Evolutionary conservation across 148 eudicot species (phyloP).

Genomic region (Silene latifolia): DNA sequence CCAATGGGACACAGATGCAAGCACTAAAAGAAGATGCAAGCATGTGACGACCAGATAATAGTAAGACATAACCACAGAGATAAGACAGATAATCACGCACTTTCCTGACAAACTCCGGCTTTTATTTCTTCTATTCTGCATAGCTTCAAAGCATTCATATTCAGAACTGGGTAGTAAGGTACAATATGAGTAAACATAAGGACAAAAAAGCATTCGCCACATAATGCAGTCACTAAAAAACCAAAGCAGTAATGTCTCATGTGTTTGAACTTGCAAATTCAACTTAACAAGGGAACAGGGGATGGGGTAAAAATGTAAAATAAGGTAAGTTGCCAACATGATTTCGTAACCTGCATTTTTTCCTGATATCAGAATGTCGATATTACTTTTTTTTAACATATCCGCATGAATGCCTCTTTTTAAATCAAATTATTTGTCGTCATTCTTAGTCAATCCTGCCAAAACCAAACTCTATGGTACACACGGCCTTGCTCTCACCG

Average conservation of each 20-base stretch:
- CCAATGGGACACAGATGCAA: slow-evolving; percentile 13
- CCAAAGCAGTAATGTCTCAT: neutral
- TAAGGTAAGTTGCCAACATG: neutral
- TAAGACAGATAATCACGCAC: slow-evolving; percentile 62
- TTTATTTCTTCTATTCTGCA: slow-evolving; percentile 61
- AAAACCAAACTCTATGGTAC: too few relatives aligned
- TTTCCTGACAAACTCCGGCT: slow-evolving; percentile 60
- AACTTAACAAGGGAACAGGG: neutral
- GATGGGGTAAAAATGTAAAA: neutral
- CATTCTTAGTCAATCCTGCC: too few relatives aligned
- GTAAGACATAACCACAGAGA: slow-evolving; percentile 27
- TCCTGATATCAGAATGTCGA: neutral
- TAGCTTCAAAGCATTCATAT: slow-evolving; percentile 41
- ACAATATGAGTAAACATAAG: slow-evolving; percentile 16
- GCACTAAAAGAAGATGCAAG: slow-evolving; percentile 19
- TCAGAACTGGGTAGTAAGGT: slow-evolving; percentile 17
- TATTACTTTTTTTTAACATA: neutral
- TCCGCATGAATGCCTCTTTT: too few relatives aligned
- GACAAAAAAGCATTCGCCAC: slow-evolving; percentile 19
- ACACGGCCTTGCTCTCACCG: neutral
- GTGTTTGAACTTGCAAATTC: neutral
- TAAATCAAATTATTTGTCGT: too few relatives aligned
- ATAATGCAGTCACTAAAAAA: neutral
- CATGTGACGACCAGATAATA: slow-evolving; percentile 10
- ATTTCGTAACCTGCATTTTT: neutral